Base-by-base conservation (phyloP, 176 grass and related monocot species). In the Aegilops speltoides region DNA sequence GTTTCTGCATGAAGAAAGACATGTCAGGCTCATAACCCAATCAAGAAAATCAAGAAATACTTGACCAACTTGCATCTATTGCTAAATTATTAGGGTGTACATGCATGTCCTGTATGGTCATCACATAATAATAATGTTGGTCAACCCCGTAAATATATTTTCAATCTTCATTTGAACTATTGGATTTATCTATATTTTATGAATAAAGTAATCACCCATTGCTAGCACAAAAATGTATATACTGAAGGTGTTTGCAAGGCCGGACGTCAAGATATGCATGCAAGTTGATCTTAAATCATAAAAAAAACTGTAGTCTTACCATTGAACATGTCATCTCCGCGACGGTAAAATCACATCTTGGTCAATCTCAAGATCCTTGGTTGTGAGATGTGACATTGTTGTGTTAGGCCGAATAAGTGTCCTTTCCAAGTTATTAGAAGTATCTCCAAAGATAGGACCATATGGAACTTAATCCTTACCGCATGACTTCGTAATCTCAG, bases 281-380 rank as follows among this genome's bases (percentile, higher is more conserved):
- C 57, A 75, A 88, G 79, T 56, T 64, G 48, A 74, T 8, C 83
- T 87, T 91, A 98, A 89, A 90, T 93, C 86, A 87, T 95, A 87
- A 34, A 95, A 75, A 52, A 87, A 95, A 72, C 93, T 89, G 78
- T 95, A 90, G 88, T 93, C 88, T 63, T 89, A 84, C 76, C 41
- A 91, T 48, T 91, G 91, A 79, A 26, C 64, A 15, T 90, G 85
- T n/a, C 89, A 80, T 91, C 67, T 97, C 36, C 89, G 67, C 73
- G 79, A 79, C 68, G 71, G 76, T 80, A 76, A 73, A 25, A 80
- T 68, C 10, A 83, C 77, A 69, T 71, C 85, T 25, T 78, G 82
- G 29, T 78, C 69, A 6, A 87, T 82, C 50, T 77, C 87, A 87
- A 90, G 62, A 36, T 36, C 34, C 34, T 77, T 82, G 45, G 69